Evolutionary conservation across 2,329 filamentous ascomycete species (phyloP), one percentile per base, ranked within the genome.

Genomic region (Colletotrichum truncatum): DNA sequence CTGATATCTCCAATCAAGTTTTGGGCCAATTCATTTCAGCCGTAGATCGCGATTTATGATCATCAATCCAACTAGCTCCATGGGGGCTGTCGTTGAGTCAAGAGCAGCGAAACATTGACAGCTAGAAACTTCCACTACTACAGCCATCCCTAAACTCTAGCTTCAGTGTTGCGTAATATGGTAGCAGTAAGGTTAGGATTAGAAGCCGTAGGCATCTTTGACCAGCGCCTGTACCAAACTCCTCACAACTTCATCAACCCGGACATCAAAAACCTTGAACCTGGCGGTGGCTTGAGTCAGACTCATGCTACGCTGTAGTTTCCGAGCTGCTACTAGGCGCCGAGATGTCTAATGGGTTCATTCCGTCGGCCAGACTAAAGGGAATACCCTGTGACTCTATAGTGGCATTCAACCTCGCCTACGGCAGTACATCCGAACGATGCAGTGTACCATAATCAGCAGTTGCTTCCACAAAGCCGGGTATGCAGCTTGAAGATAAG

Each of bases 51-150:
- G n/a, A n/a, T n/a, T n/a, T n/a, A n/a, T n/a, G n/a, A n/a, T n/a
- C n/a, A n/a, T n/a, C n/a, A n/a, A n/a, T n/a, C n/a, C 16, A 23
- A 7, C 18, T 32, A 43, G 43, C 38, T 32, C 16, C 3, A n/a
- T n/a, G n/a, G n/a, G 16, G 4, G 36, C n/a, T 41, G 48, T 16
- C 3, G 7, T 14, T 23, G 46, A 59, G 45, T 45, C 54, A 53
- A 28, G 18, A n/a, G 11, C 25, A 12, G 38, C 25, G 43, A 51
- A 52, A 51, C 28, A 18, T 25, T 28, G 14, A 18, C 16, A n/a
- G 21, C 41, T n/a, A 64, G 26, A 45, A 26, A 53, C 45, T 64
- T 59, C 23, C 23, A 32, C 54, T 38, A 59, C 45, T 18, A 25
- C 21, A 11, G 23, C n/a, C 16, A 23, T 21, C 30, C 26, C 16